Conservation (phyloP, 768 basidiomycete genomes). For the Pisolithus marmoratus region DNA sequence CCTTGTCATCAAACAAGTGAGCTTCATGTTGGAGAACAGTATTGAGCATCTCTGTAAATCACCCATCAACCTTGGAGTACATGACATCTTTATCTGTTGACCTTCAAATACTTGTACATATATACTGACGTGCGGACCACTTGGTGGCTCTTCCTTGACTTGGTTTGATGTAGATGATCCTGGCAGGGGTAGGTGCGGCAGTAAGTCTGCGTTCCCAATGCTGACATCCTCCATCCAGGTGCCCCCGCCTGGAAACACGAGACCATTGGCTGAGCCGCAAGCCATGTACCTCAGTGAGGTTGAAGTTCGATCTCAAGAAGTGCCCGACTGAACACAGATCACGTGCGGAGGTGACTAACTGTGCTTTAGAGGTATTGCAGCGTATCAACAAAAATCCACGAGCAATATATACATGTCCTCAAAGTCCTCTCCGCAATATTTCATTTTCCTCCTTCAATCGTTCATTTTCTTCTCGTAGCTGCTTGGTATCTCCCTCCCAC, state of each 20-base stretch:
- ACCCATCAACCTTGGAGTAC: neutral
- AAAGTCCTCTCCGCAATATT: slow-evolving; percentile 32
- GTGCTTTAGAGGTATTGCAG: too few species aligned
- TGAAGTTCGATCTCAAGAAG: too few species aligned
- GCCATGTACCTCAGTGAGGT: too few species aligned
- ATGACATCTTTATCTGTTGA: neutral
- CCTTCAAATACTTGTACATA: slow-evolving; percentile 29
- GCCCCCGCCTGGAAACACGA: slow-evolving; percentile 28
- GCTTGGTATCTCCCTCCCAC: slow-evolving; percentile 50
- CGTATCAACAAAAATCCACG: too few species aligned
- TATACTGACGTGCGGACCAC: slow-evolving; percentile 13
- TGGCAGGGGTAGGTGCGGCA: slow-evolving; percentile 2
- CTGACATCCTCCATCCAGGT: slow-evolving; percentile 11
- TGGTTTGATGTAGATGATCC: slow-evolving; percentile 5
- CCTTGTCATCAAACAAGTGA: slow-evolving; percentile 46
- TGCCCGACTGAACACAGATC: neutral
- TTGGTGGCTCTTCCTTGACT: neutral
- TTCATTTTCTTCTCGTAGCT: slow-evolving; percentile 41
- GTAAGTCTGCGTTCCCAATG: slow-evolving; percentile 1
- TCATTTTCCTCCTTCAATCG: slow-evolving; percentile 64
- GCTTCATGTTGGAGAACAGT: slow-evolving; percentile 46
- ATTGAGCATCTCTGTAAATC: slow-evolving; percentile 45
- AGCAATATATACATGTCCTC: too few species aligned
- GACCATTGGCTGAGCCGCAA: slow-evolving; percentile 13
- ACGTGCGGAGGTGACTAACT: neutral